Evolutionary conservation across 176 grass and related monocot genomes (phyloP).

Genomic region (bread wheat (Triticum aestivum)): DNA sequence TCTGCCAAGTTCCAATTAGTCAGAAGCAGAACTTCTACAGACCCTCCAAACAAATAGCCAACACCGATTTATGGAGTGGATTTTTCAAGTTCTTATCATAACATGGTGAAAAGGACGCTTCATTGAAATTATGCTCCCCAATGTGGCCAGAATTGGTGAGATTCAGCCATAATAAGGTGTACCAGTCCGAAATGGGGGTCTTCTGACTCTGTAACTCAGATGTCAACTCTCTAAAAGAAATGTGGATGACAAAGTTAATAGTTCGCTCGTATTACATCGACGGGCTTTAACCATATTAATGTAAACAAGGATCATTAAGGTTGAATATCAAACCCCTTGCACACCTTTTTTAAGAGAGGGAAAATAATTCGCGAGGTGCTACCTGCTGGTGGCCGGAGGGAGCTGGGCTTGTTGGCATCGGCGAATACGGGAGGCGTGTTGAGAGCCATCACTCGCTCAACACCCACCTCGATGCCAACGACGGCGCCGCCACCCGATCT

Average conservation of each 20-base stretch:
- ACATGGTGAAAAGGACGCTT: not conserved
- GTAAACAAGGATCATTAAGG: not conserved
- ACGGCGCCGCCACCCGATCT: too few species aligned
- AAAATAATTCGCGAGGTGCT: not conserved
- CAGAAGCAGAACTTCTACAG: not conserved
- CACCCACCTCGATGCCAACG: too few species aligned
- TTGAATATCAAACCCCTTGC: not conserved
- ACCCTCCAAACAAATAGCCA: not conserved
- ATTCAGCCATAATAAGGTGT: not conserved
- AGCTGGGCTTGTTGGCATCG: too few species aligned
- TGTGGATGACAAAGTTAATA: not conserved
- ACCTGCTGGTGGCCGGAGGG: too few species aligned
- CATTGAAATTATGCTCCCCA: not conserved
- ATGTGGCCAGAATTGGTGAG: not conserved
- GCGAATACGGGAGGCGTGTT: too few species aligned
- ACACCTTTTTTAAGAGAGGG: not conserved
- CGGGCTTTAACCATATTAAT: not conserved
- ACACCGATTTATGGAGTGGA: not conserved
- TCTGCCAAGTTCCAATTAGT: not conserved
- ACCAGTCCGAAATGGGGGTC: not conserved
- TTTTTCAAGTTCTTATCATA: not conserved
- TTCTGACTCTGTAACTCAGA: not conserved
- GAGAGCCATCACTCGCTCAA: too few species aligned
- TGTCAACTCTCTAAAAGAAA: constrained; percentile 2
- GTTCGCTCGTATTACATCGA: constrained; percentile 2